A percentile compares a stretch with the other conserved stretches of the same genome.
These are phyloP conservation scores for Trichoderma koningiopsis DNA, from an alignment of 2,329 filamentous ascomycete species.

Conservation along the genomic window DNA sequence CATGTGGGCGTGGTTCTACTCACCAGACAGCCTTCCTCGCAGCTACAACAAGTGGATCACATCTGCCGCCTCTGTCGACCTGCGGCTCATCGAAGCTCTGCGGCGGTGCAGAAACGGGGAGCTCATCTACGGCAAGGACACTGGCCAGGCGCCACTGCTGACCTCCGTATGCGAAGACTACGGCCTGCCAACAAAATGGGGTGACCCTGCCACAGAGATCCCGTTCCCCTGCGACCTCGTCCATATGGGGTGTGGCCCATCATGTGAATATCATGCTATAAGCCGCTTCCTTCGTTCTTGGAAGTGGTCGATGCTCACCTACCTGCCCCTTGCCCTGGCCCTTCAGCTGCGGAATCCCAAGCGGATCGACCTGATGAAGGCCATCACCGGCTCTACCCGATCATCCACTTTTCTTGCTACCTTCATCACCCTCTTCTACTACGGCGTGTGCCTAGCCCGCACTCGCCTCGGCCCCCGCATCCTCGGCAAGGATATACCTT, in stretches of 20 bases:
- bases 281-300: slow-evolving; percentile 70
- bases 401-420: slow-evolving; percentile 77
- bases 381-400: slow-evolving; percentile 62
- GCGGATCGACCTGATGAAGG: slow-evolving; percentile 50
- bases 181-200: slow-evolving; percentile 67
- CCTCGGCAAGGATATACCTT: slow-evolving; percentile 54
- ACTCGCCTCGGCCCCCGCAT: slow-evolving; percentile 72
- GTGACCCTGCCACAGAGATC: slow-evolving; percentile 67
- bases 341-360: slow-evolving; percentile 56
- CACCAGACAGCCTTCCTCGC: slow-evolving; percentile 67
- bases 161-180: slow-evolving; percentile 73
- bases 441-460: slow-evolving; percentile 77
- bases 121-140: slow-evolving; percentile 73
- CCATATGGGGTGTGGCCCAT: slow-evolving; percentile 75
- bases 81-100: slow-evolving; percentile 72
- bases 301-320: slow-evolving; percentile 73
- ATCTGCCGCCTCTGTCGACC: slow-evolving; percentile 73
- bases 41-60: slow-evolving; percentile 83
- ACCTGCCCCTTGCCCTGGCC: slow-evolving; percentile 73
- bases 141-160: slow-evolving; percentile 68
- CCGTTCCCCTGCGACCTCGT: slow-evolving; percentile 84
- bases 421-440: slow-evolving; percentile 82
- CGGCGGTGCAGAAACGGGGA: slow-evolving; percentile 64
- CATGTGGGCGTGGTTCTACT: slow-evolving; percentile 90
- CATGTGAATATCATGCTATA: slow-evolving; percentile 73